Conservation (phyloP, 768 basidiomycete species). For the Suillus subalutaceus region DNA sequence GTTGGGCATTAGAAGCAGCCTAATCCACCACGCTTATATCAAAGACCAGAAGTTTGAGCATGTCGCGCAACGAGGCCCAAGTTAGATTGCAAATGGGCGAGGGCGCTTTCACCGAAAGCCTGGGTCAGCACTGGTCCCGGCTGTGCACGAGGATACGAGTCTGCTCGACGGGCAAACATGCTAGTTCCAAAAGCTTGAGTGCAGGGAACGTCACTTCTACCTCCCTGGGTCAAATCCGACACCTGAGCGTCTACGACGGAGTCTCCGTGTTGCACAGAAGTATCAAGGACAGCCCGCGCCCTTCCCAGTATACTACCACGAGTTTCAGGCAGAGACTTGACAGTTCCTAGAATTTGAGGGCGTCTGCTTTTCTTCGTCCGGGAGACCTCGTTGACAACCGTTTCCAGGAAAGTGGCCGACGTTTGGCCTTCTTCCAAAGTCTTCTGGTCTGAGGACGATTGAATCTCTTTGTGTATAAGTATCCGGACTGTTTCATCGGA, state of each 20-base stretch:
- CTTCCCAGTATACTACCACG: constrained; percentile 44
- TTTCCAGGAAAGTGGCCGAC: constrained; percentile 53
- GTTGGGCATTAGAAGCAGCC: neutral
- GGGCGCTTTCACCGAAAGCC: constrained; percentile 42
- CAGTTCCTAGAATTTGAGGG: constrained; percentile 40
- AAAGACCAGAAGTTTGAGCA: constrained; percentile 1
- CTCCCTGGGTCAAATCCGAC: constrained; percentile 6
- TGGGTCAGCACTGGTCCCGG: constrained; percentile 36
- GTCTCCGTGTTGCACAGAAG: constrained; percentile 2
- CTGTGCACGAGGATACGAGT: neutral
- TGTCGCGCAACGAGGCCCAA: neutral
- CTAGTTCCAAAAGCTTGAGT: constrained; percentile 40
- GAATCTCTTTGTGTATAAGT: constrained; percentile 55
- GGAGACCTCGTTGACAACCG: constrained; percentile 48
- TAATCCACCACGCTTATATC: neutral
- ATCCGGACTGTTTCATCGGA: constrained; percentile 55
- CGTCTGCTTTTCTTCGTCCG: constrained; percentile 50
- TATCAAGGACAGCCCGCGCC: constrained; percentile 39
- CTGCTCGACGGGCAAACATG: constrained; percentile 22
- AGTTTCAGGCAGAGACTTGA: constrained; percentile 50
- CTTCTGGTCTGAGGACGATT: constrained; percentile 21
- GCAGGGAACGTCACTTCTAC: constrained; percentile 15
- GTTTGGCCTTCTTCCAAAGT: constrained; percentile 25
- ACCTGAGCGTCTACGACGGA: constrained; percentile 11
- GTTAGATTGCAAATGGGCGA: constrained; percentile 22